Evolutionary conservation across 2,329 filamentous ascomycete genomes (phyloP), one percentile per base, ranked within the genome.

Genomic region (Plectosphaerella plurivora): DNA sequence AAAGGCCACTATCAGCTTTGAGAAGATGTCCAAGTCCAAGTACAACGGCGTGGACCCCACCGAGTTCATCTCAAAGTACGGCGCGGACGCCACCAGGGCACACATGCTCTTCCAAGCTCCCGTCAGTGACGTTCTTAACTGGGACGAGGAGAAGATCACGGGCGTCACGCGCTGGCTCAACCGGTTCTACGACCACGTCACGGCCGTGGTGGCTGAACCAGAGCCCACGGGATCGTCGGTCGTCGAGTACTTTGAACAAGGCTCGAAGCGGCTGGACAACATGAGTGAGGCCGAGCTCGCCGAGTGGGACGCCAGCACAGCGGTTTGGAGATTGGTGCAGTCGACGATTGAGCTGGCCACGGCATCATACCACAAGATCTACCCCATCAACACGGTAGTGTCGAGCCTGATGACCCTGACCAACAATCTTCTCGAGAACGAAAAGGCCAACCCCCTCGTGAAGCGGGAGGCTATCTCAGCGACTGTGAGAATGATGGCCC

Each of bases 11-110:
- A 69, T 91, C 16, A 85, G 82, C 1, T 96, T 81, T 60, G 91
- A 96, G 67, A 96, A 96, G 66, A 96, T 96, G 91, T 94, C 89
- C 39, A 96, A 96, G 71, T 95, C 89, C 62, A 96, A 96, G 68
- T 79, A 94, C 72, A 96, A 96, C 63, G 91, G 91, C 24, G 89
- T 96, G 7, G 90, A 96, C 63, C 91, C 91, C 0, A 84, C 82
- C 0, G 75, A 73, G 0, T 88, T 87, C 57, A 89, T 94, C 53
- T 72, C 77, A 8, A 83, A 82, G 59, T 87, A 94, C 60, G 91
- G 91, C 20, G 89, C 91, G 2, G 91, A 96, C 66, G 86, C 89
- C 6, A 91, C 89, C 2, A 78, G 91, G 52, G 90, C 90, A 4
- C 91, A 96, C 65, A 89, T 96, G 65, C 78, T 96, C 7, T 96